These are phyloP conservation scores for Cryptococcus wingfieldii DNA, from an alignment of 1,284 basidiomycete genomes.

Conservation along the genomic window DNA sequence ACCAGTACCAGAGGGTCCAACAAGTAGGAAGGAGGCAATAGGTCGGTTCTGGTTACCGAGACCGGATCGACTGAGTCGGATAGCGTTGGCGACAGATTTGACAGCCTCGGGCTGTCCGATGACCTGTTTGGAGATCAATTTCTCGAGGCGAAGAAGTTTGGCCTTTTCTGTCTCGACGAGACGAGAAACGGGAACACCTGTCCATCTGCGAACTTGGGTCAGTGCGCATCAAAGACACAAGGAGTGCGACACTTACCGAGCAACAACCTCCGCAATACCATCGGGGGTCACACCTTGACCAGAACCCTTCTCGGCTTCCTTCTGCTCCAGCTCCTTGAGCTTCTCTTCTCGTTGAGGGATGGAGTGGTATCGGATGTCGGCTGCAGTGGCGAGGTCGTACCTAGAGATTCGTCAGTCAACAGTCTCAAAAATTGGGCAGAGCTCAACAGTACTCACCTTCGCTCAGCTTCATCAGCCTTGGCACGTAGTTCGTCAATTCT, in stretches of 20 bases:
- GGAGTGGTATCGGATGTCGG: slow-evolving; percentile 87
- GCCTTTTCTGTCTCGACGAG: slow-evolving; percentile 49
- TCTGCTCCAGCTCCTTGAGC: slow-evolving; percentile 56
- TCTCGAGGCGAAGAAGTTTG: slow-evolving; percentile 54
- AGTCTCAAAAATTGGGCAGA: not conserved
- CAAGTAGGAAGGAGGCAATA: slow-evolving; percentile 55
- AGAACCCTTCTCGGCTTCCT: slow-evolving; percentile 50
- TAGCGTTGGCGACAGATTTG: slow-evolving; percentile 56
- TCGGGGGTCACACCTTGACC: slow-evolving; percentile 51
- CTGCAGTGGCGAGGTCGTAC: slow-evolving; percentile 76
- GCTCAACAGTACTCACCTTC: slow-evolving; percentile 50
- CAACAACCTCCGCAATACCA: slow-evolving; percentile 56
- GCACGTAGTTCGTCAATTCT: slow-evolving; percentile 88
- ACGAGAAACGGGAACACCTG: slow-evolving; percentile 45
- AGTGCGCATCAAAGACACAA: no score
- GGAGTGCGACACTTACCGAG: slow-evolving; percentile 13
- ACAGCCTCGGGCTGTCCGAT: slow-evolving; percentile 58
- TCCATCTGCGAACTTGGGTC: slow-evolving; percentile 44
- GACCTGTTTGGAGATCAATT: slow-evolving; percentile 51
- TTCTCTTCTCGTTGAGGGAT: slow-evolving; percentile 83
- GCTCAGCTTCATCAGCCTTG: slow-evolving; percentile 91
- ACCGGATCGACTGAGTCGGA: slow-evolving; percentile 57
- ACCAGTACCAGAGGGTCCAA: slow-evolving; percentile 53
- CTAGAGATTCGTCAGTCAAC: not conserved
- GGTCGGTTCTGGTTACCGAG: slow-evolving; percentile 55